Evolutionary conservation across 139 green algal species (phyloP), one percentile per base, ranked within the genome.

Genomic region (Eudorina sp.): DNA sequence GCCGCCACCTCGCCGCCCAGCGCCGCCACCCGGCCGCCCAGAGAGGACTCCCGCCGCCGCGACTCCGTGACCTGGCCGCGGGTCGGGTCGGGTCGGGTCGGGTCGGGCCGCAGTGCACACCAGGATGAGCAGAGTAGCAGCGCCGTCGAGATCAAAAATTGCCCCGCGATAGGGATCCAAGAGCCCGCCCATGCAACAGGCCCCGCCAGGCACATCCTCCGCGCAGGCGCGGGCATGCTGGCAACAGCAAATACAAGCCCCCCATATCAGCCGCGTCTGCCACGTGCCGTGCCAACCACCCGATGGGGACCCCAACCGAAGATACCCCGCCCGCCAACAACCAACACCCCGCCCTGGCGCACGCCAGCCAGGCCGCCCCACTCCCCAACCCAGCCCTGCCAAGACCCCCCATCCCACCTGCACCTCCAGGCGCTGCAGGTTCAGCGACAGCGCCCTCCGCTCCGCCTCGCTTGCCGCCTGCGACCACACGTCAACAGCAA

Each of bases 381-480:
- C n/a, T n/a, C n/a, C n/a, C n/a, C n/a, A n/a, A n/a, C n/a, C n/a
- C n/a, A n/a, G n/a, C n/a, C n/a, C n/a, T n/a, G 19, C n/a, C 64
- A 4, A 58, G 13, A 58, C 13, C 51, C 51, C 51, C 13, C 51
- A 43, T 29, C 75, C 13, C 53, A 84, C 77, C 77, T 84, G 77
- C 77, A 72, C 36, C 77, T 72, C 77, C 38, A 84, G 27, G 23
- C 51, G 53, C 19, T 53, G 53, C 77, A 72, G 25, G 36, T 60
- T 72, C 19, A 84, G 46, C 8, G 38, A 19, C 4, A 84, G 55
- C 7, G 3, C 14, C n/a, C 51, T 60, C 36, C 53, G 53, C 77
- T 84, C 53, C 27, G 77, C 38, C 38, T 84, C 51, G 36, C 77
- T 72, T 5, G 51, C 53, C 6, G 77, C 77, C 77, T 84, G 55